Base-by-base conservation (phyloP, 2,329 filamentous ascomycete species). In the Alternaria ventricosa region DNA sequence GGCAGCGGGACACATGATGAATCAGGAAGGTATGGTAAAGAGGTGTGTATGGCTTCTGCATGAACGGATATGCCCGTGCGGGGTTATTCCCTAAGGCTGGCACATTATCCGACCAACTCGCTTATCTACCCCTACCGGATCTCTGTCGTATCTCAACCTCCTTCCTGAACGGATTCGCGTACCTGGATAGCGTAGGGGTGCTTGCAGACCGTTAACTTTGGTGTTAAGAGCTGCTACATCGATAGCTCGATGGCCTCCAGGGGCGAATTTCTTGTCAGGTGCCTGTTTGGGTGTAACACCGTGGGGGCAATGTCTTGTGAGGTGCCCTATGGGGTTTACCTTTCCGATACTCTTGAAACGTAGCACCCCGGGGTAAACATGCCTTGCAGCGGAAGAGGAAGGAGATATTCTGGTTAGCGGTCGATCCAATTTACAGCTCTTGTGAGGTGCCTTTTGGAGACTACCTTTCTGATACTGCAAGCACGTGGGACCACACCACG, bases 1-100 rank as follows among this genome's bases (percentile, higher is more conserved):
- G 63, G 67, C 67, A 65, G 44, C 56, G 66, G 61, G 60, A 55
- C 50, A 49, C 15, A 44, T 54, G 60, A 63, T 70, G 15, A 55
- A 69, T 70, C 49, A 50, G 68, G 70, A 70, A 71, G 67, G 68
- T 71, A 71, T 61, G 60, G 33, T 59, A 55, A 55, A 53, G 56
- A 61, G 61, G 64, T 67, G 67, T 68, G 67, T 67, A 59, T 62
- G 67, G 54, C 43, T 57, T 51, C 49, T 55, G 27, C 60, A 64
- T 65, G 61, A 55, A 65, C 28, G 51, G 67, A 64, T 41, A 41
- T 63, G 45, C 60, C 65, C 49, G 54, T 66, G 61, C 58, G 61
- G 61, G 63, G 54, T 59, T 22, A 41, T 57, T 51, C 45, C 33
- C 41, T 49, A 56, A 54, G 62, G 46, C 60, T 67, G 33, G 62